Base-by-base conservation (phyloP, 2,329 filamentous ascomycete species). In the Trichoderma brevicompactum region DNA sequence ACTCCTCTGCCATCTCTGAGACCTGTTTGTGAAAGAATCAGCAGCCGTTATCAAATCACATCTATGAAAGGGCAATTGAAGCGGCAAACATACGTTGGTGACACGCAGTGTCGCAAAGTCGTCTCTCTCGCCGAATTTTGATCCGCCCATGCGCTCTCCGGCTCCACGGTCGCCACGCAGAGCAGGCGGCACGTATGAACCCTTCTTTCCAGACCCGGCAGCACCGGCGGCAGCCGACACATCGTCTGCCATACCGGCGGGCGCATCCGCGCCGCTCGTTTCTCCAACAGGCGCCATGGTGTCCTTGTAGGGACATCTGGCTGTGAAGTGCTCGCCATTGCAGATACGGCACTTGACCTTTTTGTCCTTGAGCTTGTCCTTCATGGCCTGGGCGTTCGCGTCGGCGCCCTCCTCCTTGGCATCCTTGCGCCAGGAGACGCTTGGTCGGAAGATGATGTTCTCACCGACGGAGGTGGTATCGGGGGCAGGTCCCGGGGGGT, bases 311-410 rank as follows among this genome's bases (percentile, higher is more conserved):
- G 95, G 95, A 88, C 95, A 99, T 79, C 95, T 90, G 72, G 94
- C 94, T 48, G 95, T 99, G 85, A 98, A 99, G 88, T 99, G 95
- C 85, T 99, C 95, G 77, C 94, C 95, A 78, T 89, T 92, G 83
- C 95, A 99, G 78, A 99, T 98, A 86, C 95, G 91, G 82, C 95
- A 99, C 87, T 98, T 98, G 85, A 99, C 96, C 84, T 97, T 96
- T 88, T 97, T 97, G 83, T 97, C 94, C 87, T 95, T 96, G 75
- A 98, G 85, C 82, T 92, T 90, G 76, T 89, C 87, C 82, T 91
- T 91, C 82, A 90, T 86, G 74, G 84, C 85, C 80, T 90, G 87
- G 74, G 90, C 88, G 79, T 92, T 90, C 75, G 85, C 81, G 74
- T 89, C 87, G 76, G 88, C 87, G 81, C 87, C 86, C 81, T 94